These are phyloP conservation scores for Agapanthus africanus DNA, from an alignment of 106 monocot species.

Conservation along the genomic window DNA sequence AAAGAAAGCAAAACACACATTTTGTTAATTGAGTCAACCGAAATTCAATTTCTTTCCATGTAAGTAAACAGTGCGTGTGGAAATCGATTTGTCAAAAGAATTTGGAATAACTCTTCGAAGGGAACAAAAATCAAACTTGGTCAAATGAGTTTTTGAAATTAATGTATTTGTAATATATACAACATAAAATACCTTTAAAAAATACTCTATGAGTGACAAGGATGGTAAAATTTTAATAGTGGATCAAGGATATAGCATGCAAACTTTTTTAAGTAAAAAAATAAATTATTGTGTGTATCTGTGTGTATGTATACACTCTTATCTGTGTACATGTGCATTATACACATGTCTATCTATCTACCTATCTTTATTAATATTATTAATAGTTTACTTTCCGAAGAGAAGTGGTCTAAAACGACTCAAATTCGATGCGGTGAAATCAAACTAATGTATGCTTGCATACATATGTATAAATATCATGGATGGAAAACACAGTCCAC, in stretches of 20 bases:
- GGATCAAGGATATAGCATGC: neutral
- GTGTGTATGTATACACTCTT: neutral
- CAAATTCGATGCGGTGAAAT: neutral
- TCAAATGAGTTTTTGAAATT: too few relatives aligned
- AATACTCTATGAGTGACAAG: neutral
- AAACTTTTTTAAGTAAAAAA: neutral
- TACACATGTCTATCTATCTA: neutral
- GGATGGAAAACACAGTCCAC: neutral
- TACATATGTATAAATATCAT: neutral
- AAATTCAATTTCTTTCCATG: too few relatives aligned
- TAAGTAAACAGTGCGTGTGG: too few relatives aligned
- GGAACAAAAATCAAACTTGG: too few relatives aligned
- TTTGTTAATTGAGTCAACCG: too few relatives aligned
- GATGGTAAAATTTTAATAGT: neutral
- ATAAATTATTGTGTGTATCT: neutral
- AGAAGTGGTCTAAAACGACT: neutral
- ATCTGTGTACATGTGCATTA: neutral
- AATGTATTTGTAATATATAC: too few relatives aligned
- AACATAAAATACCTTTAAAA: too few relatives aligned
- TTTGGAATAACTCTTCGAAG: too few relatives aligned
- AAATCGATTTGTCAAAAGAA: too few relatives aligned
- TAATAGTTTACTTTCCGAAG: neutral
- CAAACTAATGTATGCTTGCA: neutral
- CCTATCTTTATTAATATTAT: neutral
- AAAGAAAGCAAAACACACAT: too few relatives aligned